Evolutionary conservation across 192 early-diverging fungal genomes (phyloP), one percentile per base, ranked within the genome.

Genomic region (Backusella circina): DNA sequence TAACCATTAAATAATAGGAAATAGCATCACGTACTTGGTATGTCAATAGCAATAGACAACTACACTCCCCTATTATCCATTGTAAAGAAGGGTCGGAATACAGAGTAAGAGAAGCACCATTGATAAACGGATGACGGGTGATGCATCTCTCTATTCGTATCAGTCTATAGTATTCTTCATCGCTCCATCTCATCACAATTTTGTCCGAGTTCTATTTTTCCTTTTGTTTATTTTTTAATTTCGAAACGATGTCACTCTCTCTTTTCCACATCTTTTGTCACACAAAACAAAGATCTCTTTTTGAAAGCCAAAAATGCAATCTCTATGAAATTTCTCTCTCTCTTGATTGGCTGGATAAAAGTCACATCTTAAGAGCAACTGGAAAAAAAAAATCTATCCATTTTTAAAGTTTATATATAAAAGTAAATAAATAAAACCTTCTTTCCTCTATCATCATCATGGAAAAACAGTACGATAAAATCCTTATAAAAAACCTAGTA

Each of bases 401-500:
- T 12, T 54, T 15, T 44, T 47, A 47, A 57, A 57, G 51, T 57
- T 57, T 57, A 26, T 57, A 57, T 57, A 54, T 18, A 57, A 57
- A 57, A 57, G 51, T 57, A 57, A 57, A 57, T 57, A 57, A 57
- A 23, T 57, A 23, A 57, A 57, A 57, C n/a, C 0, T 26, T 26
- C 51, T 57, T 57, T 9, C 10, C 26, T 57, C 26, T 57, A 23
- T 10, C 2, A 23, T 57, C 8, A 57, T 23, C 23, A 57, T 61
- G 54, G 38, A 74, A 15, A 37, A 39, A 12, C 73, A 74, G 39
- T 64, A 65, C 18, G 93, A 95, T 87, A 91, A 87, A 75, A 88
- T 93, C 71, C 79, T 88, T 44, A 82, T 97, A 31, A 86, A 89
- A 71, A 88, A 96, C 81, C 88, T 99, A 36, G 83, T 89, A 28